Evolutionary conservation across 2,329 filamentous ascomycete genomes (phyloP).

Genomic region (Aureobasidium sp.): DNA sequence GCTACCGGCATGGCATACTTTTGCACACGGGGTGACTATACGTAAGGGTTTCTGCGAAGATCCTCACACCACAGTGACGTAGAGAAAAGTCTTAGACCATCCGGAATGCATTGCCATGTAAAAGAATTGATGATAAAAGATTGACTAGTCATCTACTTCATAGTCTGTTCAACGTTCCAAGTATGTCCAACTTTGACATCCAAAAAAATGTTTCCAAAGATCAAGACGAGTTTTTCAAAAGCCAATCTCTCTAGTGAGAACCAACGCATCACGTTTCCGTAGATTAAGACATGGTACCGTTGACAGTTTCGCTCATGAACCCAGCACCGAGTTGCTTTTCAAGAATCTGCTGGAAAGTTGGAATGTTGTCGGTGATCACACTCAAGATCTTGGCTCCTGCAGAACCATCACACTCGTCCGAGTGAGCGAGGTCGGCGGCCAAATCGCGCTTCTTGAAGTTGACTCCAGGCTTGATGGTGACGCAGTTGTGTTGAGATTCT

Average conservation of each 20-base stretch:
- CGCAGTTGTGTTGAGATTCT: constrained; percentile 45
- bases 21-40: too few species aligned
- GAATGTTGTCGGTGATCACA: not conserved
- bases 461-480: not conserved
- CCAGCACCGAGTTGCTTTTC: not conserved
- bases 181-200: not conserved
- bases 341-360: not conserved
- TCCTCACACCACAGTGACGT: too few species aligned
- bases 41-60: too few species aligned
- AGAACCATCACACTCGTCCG: constrained; percentile 8
- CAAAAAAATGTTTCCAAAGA: not conserved
- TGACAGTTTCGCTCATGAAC: not conserved
- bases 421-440: not conserved
- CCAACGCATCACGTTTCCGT: not conserved
- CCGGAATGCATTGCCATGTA: too few species aligned
- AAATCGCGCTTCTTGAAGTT: constrained; percentile 10
- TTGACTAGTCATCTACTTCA: not conserved
- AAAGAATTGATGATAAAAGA: not conserved
- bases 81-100: too few species aligned
- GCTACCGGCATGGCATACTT: too few species aligned
- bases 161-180: not conserved
- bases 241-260: not conserved
- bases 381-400: not conserved
- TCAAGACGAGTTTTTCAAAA: not conserved
- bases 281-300: not conserved